Evolutionary conservation across 148 eudicot genomes (phyloP).

Genomic region (Arctostaphylos glauca): DNA sequence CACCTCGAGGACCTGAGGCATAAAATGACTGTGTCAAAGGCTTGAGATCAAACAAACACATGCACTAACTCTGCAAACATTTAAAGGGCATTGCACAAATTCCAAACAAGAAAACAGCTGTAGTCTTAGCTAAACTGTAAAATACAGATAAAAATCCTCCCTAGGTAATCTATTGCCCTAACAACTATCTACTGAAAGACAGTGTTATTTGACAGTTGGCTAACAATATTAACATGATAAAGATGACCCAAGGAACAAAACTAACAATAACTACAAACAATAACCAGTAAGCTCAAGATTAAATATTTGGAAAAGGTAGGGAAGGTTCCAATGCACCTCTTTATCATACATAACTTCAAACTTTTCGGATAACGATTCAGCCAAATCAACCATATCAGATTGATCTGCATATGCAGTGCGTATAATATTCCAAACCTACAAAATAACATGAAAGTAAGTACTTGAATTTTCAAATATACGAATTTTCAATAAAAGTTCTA

Average conservation of each 20-base stretch:
- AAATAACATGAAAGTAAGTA: constrained; percentile 20
- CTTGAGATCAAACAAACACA: background rate
- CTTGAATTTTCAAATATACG: background rate
- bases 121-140: background rate
- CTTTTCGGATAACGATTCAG: constrained; percentile 29
- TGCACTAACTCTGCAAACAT: background rate
- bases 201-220: constrained; percentile 2
- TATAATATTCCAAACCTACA: constrained; percentile 52
- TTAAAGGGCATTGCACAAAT: background rate
- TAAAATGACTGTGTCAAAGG: background rate
- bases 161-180: background rate
- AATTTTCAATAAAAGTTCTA: background rate
- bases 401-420: constrained; percentile 40
- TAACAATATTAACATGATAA: background rate
- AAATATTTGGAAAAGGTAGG: constrained; percentile 1
- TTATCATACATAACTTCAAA: constrained; percentile 43
- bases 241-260: background rate
- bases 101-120: background rate
- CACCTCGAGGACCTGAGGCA: constrained; percentile 40
- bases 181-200: background rate
- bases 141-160: background rate
- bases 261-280: background rate
- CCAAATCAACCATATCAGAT: constrained; percentile 35
- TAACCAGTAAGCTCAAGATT: background rate
- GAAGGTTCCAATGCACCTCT: constrained; percentile 40